A percentile compares a stretch with the other conserved stretches of the same genome.
These are phyloP conservation scores for Euclidium syriacum DNA, from an alignment of 345 rosid genomes.

Conservation along the genomic window DNA sequence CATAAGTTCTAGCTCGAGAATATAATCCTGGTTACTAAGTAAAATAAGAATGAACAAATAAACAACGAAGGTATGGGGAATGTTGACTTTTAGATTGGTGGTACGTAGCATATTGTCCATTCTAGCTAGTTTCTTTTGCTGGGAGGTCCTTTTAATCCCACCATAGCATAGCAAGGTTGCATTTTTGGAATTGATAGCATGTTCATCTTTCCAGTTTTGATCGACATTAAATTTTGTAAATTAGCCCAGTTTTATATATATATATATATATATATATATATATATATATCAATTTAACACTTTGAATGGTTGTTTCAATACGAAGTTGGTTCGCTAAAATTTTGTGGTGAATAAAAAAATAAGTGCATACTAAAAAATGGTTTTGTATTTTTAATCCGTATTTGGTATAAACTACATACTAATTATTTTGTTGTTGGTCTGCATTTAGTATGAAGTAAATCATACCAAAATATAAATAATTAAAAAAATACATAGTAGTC, in stretches of 20 bases:
- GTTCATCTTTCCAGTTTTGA: not conserved
- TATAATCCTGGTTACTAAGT: not conserved
- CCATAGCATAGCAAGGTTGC: not conserved
- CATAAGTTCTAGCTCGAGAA: not conserved
- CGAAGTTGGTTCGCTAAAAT: too few species aligned
- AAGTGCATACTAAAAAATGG: too few species aligned
- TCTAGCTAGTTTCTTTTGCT: not conserved
- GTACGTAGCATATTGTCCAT: conserved; percentile 25
- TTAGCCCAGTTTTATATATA: not conserved
- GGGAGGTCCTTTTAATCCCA: conserved; percentile 15
- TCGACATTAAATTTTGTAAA: not conserved
- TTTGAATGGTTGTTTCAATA: too few species aligned
- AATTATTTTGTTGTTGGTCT: too few species aligned
- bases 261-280: not conserved
- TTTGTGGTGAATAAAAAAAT: too few species aligned
- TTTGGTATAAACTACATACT: too few species aligned
- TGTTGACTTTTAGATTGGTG: conserved; percentile 2
- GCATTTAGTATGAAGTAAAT: too few species aligned
- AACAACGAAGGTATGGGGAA: not conserved
- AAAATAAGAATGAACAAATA: not conserved
- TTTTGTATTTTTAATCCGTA: too few species aligned
- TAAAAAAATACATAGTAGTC: too few species aligned
- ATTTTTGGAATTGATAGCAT: not conserved
- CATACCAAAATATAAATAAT: too few species aligned
- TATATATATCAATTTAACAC: not conserved